phyloP scores from a whole-genome alignment of 2,329 filamentous ascomycete genomes.

The Xylogone sp. region DNA sequence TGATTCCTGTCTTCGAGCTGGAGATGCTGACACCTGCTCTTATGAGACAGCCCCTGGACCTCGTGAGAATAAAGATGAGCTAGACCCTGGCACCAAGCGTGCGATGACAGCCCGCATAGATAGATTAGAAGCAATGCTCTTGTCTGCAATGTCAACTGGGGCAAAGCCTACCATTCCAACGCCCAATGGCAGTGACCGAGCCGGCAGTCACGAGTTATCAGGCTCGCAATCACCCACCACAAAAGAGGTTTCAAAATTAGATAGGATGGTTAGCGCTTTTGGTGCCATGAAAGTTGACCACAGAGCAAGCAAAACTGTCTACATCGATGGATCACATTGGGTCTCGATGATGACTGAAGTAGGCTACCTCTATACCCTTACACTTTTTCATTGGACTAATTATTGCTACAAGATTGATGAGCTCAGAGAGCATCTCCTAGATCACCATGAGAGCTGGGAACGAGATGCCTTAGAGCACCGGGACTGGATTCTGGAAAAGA shows the following conservation, averaged over 20 bases:
- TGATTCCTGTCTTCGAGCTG: constrained; percentile 10
- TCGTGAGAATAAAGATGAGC: background rate
- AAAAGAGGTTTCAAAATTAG: background rate
- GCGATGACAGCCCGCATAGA: constrained; percentile 8
- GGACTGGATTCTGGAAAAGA: background rate
- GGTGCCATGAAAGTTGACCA: constrained; percentile 12
- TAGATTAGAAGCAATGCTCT: constrained; percentile 7
- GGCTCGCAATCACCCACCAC: background rate
- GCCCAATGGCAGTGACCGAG: background rate
- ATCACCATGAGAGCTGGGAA: constrained; percentile 7
- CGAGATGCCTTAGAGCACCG: constrained; percentile 2
- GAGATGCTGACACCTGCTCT: constrained; percentile 10
- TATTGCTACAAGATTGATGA: constrained; percentile 9
- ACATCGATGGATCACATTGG: constrained; percentile 9
- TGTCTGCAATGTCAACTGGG: constrained; percentile 6
- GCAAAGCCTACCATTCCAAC: background rate
- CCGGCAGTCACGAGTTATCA: background rate
- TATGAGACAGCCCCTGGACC: constrained; percentile 2
- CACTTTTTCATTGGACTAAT: background rate
- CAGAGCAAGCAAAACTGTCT: constrained; percentile 5
- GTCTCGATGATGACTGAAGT: constrained; percentile 12
- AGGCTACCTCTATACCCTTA: background rate
- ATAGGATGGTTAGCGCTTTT: constrained; percentile 5
- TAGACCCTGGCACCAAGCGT: constrained; percentile 3
- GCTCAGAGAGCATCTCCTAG: constrained; percentile 4